These are phyloP conservation scores for Nitzschia sp. DNA, from an alignment of 108 stramenopile species.

Conservation along the genomic window DNA sequence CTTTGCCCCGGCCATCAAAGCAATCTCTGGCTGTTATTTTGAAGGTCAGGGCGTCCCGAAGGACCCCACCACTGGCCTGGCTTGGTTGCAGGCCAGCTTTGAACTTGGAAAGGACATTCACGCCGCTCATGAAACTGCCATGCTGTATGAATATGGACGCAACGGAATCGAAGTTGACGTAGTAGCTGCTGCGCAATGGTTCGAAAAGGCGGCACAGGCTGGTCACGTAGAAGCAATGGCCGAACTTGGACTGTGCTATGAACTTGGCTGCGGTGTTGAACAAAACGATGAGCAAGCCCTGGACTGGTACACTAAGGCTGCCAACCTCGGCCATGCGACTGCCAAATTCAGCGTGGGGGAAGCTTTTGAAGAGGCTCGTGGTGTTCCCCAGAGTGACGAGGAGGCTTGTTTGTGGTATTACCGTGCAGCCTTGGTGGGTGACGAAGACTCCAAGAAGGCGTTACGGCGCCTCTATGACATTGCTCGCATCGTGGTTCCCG, in stretches of 20 bases:
- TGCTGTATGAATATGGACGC: conserved; percentile 79
- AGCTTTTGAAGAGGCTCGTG: conserved; percentile 83
- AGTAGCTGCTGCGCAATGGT: conserved; percentile 82
- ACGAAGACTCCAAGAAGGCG: conserved; percentile 71
- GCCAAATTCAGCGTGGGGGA: conserved; percentile 83
- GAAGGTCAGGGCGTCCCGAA: conserved; percentile 53
- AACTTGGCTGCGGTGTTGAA: conserved; percentile 80
- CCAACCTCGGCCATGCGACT: conserved; percentile 65
- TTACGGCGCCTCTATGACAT: conserved; percentile 78
- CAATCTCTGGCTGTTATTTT: conserved; percentile 66
- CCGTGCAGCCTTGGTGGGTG: conserved; percentile 77
- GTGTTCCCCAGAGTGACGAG: conserved; percentile 76
- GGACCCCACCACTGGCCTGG: conserved; percentile 46
- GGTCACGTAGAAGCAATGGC: conserved; percentile 87
- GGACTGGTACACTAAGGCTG: conserved; percentile 89
- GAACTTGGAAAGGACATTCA: conserved; percentile 58
- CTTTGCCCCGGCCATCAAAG: conserved; percentile 61
- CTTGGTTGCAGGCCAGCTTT: conserved; percentile 76
- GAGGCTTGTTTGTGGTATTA: conserved; percentile 91
- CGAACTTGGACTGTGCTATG: conserved; percentile 84
- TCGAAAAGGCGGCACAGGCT: conserved; percentile 65
- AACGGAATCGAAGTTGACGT: conserved; percentile 72
- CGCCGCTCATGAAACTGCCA: conserved; percentile 72
- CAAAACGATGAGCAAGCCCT: conserved; percentile 77
- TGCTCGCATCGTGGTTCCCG: conserved; percentile 85